Percentiles rank a stretch among this genome's conserved stretches.
Conservation (phyloP, 371 early-diverging fungal genomes). For the Mucor irregularis region DNA sequence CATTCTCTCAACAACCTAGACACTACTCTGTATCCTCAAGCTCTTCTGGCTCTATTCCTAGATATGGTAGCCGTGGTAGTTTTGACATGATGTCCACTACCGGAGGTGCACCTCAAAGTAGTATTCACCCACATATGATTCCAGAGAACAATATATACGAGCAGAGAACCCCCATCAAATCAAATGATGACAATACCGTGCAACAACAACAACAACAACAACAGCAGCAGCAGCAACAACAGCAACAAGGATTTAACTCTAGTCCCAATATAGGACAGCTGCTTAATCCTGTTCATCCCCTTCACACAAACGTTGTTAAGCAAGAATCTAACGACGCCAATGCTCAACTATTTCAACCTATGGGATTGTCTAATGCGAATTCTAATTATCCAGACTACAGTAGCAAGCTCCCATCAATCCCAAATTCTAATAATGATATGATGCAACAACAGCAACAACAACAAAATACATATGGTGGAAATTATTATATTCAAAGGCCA, state of each 20-base stretch:
- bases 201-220: constrained; percentile 11
- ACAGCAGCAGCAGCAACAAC: constrained; percentile 2
- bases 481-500: constrained; percentile 9
- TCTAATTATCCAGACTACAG: constrained; percentile 8
- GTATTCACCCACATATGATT: constrained; percentile 30
- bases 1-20: constrained; percentile 26
- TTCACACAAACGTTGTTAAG: constrained; percentile 12
- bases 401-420: constrained; percentile 5
- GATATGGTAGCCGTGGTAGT: constrained; percentile 16
- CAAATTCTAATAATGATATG: constrained; percentile 4
- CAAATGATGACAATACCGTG: constrained; percentile 1
- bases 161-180: neutral
- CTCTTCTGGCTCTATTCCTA: constrained; percentile 17
- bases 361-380: constrained; percentile 11
- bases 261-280: constrained; percentile 44
- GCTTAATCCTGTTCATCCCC: constrained; percentile 42
- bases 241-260: constrained; percentile 20
- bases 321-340: neutral
- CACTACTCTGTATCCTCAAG: constrained; percentile 27
- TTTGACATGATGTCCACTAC: constrained; percentile 20
- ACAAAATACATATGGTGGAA: constrained; percentile 3
- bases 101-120: neutral
- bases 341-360: constrained; percentile 18
- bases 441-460: neutral
- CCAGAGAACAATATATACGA: constrained; percentile 18